phyloP scores from a whole-genome alignment of 73 alveolate species.

The Breviolum minutum region DNA sequence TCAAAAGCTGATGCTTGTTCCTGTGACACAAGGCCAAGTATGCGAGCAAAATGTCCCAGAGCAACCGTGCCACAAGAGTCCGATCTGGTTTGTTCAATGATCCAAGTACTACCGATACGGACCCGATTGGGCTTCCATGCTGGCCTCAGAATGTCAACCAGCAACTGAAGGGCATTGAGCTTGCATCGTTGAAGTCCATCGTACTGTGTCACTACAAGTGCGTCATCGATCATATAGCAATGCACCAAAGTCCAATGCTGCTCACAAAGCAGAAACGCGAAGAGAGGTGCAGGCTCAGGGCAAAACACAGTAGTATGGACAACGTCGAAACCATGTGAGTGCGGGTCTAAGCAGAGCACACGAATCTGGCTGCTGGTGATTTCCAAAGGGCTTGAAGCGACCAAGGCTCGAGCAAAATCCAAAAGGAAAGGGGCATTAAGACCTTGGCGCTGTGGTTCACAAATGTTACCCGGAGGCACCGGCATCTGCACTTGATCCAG shows the following conservation, averaged over 20 bases:
- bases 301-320: too few relatives aligned
- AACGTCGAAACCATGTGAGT: too few relatives aligned
- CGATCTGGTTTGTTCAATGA: background rate
- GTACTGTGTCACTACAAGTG: background rate
- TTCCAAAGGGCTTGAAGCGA: too few relatives aligned
- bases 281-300: too few relatives aligned
- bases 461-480: too few relatives aligned
- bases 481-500: too few relatives aligned
- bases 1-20: too few relatives aligned
- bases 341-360: too few relatives aligned
- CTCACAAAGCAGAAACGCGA: background rate
- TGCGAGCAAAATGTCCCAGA: background rate
- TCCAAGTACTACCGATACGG: background rate
- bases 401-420: too few relatives aligned
- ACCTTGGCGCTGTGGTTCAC: too few relatives aligned
- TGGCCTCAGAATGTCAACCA: background rate
- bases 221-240: background rate
- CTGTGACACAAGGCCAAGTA: background rate
- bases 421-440: too few relatives aligned
- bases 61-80: conserved; percentile 6
- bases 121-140: background rate
- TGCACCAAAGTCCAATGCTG: background rate
- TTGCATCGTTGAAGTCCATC: background rate
- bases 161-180: background rate
- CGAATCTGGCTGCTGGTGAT: too few relatives aligned